phyloP scores from a whole-genome alignment of 208 protist species.

The Leptomonas pyrrhocoris region DNA sequence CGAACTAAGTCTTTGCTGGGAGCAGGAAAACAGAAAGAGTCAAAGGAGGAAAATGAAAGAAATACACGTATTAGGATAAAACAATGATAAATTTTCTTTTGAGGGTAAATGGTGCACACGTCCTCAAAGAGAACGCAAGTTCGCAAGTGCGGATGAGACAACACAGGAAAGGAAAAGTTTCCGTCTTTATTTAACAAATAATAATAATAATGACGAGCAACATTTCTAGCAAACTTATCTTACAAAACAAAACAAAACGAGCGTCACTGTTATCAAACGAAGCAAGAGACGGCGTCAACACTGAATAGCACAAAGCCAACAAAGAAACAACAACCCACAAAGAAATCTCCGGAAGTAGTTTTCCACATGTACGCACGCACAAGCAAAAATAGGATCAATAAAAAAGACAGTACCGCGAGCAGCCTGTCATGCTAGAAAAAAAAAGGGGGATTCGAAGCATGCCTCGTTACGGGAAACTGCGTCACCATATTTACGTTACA shows the following conservation, averaged over 20 bases:
- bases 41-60: conserved; percentile 14
- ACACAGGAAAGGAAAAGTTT: conserved; percentile 1
- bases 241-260: background rate
- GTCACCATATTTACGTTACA: background rate
- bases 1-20: too few relatives aligned
- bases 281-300: too few relatives aligned
- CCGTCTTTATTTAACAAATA: too few relatives aligned
- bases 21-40: conserved; percentile 14
- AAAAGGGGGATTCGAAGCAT: background rate
- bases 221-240: background rate
- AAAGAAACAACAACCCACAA: background rate
- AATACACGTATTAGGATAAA: background rate
- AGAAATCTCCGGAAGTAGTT: background rate
- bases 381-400: background rate
- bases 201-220: background rate
- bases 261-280: background rate
- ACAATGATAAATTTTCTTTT: background rate
- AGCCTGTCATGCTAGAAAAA: background rate
- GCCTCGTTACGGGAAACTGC: background rate
- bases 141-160: too few relatives aligned
- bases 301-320: background rate
- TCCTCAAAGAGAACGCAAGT: too few relatives aligned
- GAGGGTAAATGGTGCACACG: too few relatives aligned
- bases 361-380: background rate
- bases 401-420: background rate